Percentiles rank a stretch among this genome's conserved stretches.
phyloP scores from a whole-genome alignment of 345 rosid genomes.

The Garcia nutans region DNA sequence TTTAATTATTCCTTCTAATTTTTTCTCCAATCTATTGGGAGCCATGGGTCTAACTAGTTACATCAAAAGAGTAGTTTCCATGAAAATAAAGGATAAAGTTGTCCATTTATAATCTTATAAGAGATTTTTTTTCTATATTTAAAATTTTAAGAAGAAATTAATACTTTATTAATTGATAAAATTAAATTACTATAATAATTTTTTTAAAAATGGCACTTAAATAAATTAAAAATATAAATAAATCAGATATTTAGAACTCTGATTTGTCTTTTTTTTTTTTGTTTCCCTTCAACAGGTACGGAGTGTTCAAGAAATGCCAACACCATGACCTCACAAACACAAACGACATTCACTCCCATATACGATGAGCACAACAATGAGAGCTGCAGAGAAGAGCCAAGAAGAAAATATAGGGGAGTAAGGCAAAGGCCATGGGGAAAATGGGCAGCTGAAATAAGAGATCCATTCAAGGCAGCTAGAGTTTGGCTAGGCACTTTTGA shows the following conservation, averaged over 20 bases:
- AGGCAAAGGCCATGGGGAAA: conserved; percentile 95
- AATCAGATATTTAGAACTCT: too few relatives aligned
- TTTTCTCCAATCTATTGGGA: too few relatives aligned
- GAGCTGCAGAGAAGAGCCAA: conserved; percentile 29
- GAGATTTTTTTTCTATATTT: too few relatives aligned
- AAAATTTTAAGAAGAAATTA: too few relatives aligned
- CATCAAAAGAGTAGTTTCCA: too few relatives aligned
- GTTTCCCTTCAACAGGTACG: conserved; percentile 15
- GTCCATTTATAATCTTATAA: too few relatives aligned
- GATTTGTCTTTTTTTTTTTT: background rate
- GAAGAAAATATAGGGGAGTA: conserved; percentile 79
- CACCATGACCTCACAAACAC: conserved; percentile 13
- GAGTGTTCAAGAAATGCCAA: conserved; percentile 21
- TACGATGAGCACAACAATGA: conserved; percentile 43
- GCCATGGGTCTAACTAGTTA: too few relatives aligned
- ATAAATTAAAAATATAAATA: too few relatives aligned
- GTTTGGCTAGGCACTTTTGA: conserved; percentile 95
- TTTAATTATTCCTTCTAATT: background rate
- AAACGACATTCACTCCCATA: conserved; percentile 20
- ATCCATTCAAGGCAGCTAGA: conserved; percentile 81
- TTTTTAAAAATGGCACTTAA: too few relatives aligned
- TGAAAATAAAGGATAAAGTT: too few relatives aligned
- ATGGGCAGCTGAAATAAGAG: conserved; percentile 97
- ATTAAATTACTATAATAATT: too few relatives aligned
- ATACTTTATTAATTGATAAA: too few relatives aligned